These are phyloP conservation scores for Aureobasidium mangrovei DNA, from an alignment of 2,329 filamentous ascomycete genomes.

Conservation along the genomic window DNA sequence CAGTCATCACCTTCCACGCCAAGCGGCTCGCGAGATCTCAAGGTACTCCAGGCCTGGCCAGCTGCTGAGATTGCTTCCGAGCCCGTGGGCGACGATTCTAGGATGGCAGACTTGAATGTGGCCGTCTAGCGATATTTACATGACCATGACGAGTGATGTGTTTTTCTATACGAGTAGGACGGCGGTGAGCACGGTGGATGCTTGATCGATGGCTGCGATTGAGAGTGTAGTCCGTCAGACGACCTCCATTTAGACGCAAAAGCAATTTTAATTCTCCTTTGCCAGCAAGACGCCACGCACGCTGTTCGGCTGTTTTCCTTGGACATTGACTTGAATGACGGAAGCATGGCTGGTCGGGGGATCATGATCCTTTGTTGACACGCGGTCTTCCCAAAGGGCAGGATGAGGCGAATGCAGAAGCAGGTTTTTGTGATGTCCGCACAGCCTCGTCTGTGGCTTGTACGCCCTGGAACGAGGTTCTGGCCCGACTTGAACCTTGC, in stretches of 20 bases:
- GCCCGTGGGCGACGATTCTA: no score
- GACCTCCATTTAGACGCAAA: neutral
- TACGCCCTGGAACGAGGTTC: neutral
- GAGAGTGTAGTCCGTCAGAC: neutral
- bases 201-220: neutral
- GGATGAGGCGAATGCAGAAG: neutral
- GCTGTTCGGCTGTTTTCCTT: neutral
- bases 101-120: neutral
- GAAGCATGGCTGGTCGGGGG: neutral
- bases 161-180: neutral
- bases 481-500: neutral
- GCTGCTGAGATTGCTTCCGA: neutral
- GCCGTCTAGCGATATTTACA: no score
- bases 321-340: neutral
- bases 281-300: neutral
- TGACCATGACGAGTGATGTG: neutral
- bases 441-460: slow-evolving; percentile 1
- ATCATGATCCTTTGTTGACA: neutral
- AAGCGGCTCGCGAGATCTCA: slow-evolving; percentile 30
- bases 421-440: neutral
- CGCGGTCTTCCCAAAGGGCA: no score
- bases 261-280: neutral
- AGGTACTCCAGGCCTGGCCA: neutral
- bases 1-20: slow-evolving; percentile 38
- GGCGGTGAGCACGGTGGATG: neutral